Evolutionary conservation across 2,329 filamentous ascomycete genomes (phyloP).

Genomic region (Phyllosticta capitalensis): DNA sequence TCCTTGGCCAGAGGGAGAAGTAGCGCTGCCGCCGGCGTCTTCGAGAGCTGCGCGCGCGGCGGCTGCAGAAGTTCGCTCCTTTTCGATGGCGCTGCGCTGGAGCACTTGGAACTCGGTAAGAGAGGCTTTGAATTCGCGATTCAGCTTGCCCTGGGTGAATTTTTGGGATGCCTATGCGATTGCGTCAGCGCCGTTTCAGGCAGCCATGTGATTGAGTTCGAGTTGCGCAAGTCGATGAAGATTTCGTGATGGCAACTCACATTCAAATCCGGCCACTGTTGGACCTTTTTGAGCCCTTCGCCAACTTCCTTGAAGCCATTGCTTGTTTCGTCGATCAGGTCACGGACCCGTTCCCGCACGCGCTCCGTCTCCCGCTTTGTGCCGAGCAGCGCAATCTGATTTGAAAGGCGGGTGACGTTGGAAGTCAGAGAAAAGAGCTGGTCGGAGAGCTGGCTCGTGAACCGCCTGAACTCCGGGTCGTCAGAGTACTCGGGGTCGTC

Average conservation of each 20-base stretch:
- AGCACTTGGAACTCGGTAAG: slow-evolving; percentile 85
- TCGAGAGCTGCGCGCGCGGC: slow-evolving; percentile 76
- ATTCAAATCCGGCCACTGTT: slow-evolving; percentile 61
- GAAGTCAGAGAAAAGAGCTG: slow-evolving; percentile 83
- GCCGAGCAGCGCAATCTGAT: slow-evolving; percentile 76
- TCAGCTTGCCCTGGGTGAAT: slow-evolving; percentile 91
- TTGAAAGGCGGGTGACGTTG: slow-evolving; percentile 75
- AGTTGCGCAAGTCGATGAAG: not conserved
- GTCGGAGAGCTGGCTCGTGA: slow-evolving; percentile 75
- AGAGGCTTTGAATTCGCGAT: slow-evolving; percentile 81
- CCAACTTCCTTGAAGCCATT: slow-evolving; percentile 84
- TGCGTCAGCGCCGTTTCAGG: not conserved
- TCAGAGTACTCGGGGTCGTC: slow-evolving; percentile 73
- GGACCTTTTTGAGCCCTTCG: slow-evolving; percentile 86
- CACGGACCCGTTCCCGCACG: slow-evolving; percentile 81
- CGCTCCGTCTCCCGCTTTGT: slow-evolving; percentile 86
- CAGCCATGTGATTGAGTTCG: not conserved
- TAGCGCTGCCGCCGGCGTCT: slow-evolving; percentile 26
- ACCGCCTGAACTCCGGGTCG: slow-evolving; percentile 80
- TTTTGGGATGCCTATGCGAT: slow-evolving; percentile 71
- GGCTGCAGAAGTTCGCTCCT: slow-evolving; percentile 76
- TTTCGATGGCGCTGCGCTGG: slow-evolving; percentile 85
- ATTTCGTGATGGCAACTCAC: slow-evolving; percentile 46
- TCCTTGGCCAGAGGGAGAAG: slow-evolving; percentile 37
- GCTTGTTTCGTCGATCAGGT: slow-evolving; percentile 76